Base-by-base conservation (phyloP, 106 monocot species). In the Acorus calamus region DNA sequence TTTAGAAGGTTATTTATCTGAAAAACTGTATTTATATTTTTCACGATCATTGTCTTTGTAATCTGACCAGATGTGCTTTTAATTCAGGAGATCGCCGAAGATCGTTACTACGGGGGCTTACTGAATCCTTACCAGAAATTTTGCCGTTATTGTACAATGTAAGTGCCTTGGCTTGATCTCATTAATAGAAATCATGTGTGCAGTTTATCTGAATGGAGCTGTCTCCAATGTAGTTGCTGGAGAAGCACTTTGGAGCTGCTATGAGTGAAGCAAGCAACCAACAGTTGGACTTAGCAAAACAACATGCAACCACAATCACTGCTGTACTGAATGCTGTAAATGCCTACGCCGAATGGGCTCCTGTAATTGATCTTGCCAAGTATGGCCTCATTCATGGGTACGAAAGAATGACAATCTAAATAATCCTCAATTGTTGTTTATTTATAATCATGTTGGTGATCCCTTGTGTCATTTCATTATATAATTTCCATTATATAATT, bases 341-440 rank as follows among this genome's bases (percentile, higher is more conserved):
- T 77, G 96, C 96, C 10, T 98, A 98, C 79, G 91, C 85, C 57
- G 96, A 92, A 78, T 98, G 96, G 96, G 91, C 85, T 28, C 96
- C 96, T 63, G 88, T 98, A 57, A 59, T 78, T 62, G 88, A 92
- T 68, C 71, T 98, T 77, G 87, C 85, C 47, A 92, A 80, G 76
- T 86, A 83, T 81, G 83, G 85, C 14, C 64, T 98, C n/a, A 92
- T 98, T 71, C 77, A 85, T 74, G 92, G 92, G 92, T 92, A 84
- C 52, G 50, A 10, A 28, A 28, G 28, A 28, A 0, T 28, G 28
- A 1, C 28, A 28, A 28, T 28, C 28, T 28, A 28, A 28, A 28
- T 28, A 28, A 28, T 28, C 28, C 28, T 28, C 28, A 28, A 28
- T 28, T 28, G 28, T 28, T 28, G 28, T 28, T 28, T 28, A 28